These are phyloP conservation scores for Salicornia ramosissima DNA, from an alignment of 148 eudicot genomes.

Conservation along the genomic window DNA sequence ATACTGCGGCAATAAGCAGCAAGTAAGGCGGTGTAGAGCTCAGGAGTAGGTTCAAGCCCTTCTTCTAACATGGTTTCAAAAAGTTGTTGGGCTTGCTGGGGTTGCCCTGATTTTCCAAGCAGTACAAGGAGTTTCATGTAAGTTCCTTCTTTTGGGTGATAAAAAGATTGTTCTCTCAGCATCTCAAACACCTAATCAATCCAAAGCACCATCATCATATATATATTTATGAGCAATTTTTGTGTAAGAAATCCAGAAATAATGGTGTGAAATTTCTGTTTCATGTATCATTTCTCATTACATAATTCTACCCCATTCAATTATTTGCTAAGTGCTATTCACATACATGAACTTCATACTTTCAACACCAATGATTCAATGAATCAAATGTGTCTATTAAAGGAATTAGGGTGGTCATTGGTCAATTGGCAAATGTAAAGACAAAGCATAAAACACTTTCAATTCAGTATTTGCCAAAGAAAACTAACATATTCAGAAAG, in stretches of 20 bases:
- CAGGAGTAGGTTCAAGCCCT: constrained; percentile 67
- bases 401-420: no score
- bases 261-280: no score
- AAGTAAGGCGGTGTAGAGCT: constrained; percentile 78
- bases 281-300: no score
- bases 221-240: no score
- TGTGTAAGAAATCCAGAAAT: no score
- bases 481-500: no score
- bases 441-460: not conserved
- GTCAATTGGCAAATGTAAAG: no score
- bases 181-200: constrained; percentile 71
- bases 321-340: no score
- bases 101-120: constrained; percentile 85
- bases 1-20: constrained; percentile 78
- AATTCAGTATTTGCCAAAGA: not conserved
- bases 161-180: constrained; percentile 81
- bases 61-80: constrained; percentile 76
- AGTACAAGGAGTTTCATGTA: constrained; percentile 88
- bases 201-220: constrained; percentile 13
- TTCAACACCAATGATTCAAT: no score
- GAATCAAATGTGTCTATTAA: no score
- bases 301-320: no score
- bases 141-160: constrained; percentile 90
- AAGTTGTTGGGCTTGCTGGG: constrained; percentile 61
- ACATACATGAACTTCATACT: no score